Conservation (phyloP, 116 monocot genomes). For the Posidonia oceanica region DNA sequence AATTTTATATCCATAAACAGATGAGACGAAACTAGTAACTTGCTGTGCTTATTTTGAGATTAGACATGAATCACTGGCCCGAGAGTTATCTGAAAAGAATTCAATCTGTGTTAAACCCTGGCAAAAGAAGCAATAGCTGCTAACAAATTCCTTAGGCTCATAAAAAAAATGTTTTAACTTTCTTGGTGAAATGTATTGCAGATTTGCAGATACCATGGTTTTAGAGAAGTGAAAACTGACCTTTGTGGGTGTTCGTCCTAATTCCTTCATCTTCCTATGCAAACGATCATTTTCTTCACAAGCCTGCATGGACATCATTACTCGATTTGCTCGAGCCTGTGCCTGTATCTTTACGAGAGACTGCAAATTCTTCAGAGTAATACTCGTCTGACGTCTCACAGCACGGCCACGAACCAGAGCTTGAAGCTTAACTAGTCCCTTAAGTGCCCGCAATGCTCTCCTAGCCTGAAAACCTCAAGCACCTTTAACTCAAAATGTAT, state of each 20-base stretch:
- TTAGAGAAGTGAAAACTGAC: background rate
- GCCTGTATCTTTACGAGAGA: constrained; percentile 72
- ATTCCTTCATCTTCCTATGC: background rate
- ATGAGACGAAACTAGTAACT: too few relatives aligned
- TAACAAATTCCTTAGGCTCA: too few relatives aligned
- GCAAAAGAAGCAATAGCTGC: too few relatives aligned
- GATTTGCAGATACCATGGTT: too few relatives aligned
- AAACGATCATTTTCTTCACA: constrained; percentile 4
- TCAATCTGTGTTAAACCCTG: too few relatives aligned
- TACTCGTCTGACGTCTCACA: constrained; percentile 47
- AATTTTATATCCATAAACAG: too few relatives aligned
- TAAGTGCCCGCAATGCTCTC: constrained; percentile 57
- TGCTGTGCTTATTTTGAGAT: too few relatives aligned
- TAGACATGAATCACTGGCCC: too few relatives aligned
- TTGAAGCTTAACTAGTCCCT: constrained; percentile 70
- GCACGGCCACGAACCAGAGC: constrained; percentile 74
- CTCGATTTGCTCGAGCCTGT: constrained; percentile 32
- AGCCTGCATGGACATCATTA: constrained; percentile 3
- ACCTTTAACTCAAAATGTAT: background rate
- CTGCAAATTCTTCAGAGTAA: constrained; percentile 47
- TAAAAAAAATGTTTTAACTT: too few relatives aligned
- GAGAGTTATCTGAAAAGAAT: too few relatives aligned
- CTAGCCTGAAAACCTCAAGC: constrained; percentile 20
- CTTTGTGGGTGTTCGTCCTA: background rate
- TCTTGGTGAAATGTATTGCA: too few relatives aligned